Evolutionary conservation across 108 stramenopile genomes (phyloP).

Genomic region (Pseudonitzschia multistriata): DNA sequence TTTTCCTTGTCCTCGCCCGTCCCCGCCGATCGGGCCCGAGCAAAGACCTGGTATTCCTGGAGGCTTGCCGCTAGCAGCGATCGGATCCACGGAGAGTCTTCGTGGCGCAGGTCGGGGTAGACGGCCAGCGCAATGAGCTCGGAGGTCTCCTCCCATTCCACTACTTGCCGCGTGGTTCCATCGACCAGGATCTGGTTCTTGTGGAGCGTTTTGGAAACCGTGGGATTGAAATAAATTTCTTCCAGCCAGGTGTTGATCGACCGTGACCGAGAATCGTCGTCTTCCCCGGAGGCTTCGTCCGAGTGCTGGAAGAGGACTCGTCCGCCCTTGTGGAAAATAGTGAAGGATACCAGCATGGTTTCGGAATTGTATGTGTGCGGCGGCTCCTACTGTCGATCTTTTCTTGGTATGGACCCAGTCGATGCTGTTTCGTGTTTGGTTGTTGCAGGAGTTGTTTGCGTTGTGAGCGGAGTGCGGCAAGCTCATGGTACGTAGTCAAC

Average conservation of each 20-base stretch:
- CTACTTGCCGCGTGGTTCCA: slow-evolving; percentile 12
- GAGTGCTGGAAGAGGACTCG: slow-evolving; percentile 51
- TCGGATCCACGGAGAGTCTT: slow-evolving; percentile 41
- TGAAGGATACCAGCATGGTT: slow-evolving; percentile 69
- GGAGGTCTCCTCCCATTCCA: slow-evolving; percentile 43
- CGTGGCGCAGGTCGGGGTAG: slow-evolving; percentile 50
- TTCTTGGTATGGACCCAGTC: no score
- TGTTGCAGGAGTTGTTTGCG: no score
- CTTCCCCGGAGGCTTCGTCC: background rate
- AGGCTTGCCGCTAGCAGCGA: slow-evolving; percentile 23
- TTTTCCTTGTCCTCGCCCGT: background rate
- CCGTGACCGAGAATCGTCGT: slow-evolving; percentile 3
- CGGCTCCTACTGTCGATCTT: background rate
- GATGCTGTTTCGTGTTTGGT: background rate
- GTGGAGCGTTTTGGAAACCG: slow-evolving; percentile 27
- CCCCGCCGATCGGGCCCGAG: background rate
- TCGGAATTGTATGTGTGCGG: background rate
- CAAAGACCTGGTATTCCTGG: slow-evolving; percentile 34
- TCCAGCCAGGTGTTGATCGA: slow-evolving; percentile 30
- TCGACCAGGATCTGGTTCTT: slow-evolving; percentile 20
- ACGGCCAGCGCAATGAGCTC: slow-evolving; percentile 38
- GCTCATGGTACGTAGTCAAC: no score
- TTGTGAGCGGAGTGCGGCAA: no score
- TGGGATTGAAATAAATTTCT: slow-evolving; percentile 41
- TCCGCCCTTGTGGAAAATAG: slow-evolving; percentile 73